Evolutionary conservation across 441 rosid genomes (phyloP).

Genomic region (Gossypium schwendimanii): DNA sequence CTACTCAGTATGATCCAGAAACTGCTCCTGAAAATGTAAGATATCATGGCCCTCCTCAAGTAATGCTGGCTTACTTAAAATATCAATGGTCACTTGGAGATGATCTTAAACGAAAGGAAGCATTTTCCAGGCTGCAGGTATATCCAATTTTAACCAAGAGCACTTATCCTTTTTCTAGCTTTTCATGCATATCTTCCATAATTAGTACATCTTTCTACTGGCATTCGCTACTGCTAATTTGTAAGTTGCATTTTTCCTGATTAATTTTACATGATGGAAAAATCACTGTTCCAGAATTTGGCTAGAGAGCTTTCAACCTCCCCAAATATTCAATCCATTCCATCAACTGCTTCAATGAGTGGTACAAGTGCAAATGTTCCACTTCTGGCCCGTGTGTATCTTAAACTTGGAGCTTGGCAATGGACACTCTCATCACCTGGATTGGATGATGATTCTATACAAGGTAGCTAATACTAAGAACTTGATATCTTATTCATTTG

Average conservation of each 20-base stretch:
- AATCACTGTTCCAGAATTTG: conserved; percentile 45
- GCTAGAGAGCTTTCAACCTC: conserved; percentile 68
- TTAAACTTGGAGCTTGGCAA: conserved; percentile 82
- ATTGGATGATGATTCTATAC: conserved; percentile 80
- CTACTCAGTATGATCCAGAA: conserved; percentile 93
- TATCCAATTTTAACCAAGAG: conserved; percentile 11
- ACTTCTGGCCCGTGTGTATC: conserved; percentile 89
- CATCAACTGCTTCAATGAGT: conserved; percentile 42
- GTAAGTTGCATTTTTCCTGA: not conserved
- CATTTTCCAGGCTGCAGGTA: conserved; percentile 87
- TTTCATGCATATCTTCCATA: not conserved
- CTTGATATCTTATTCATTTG: not conserved
- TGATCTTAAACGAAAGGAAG: conserved; percentile 90
- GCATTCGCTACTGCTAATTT: not conserved
- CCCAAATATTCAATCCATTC: conserved; percentile 48
- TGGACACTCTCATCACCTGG: conserved; percentile 80
- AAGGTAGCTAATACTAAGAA: conserved; percentile 44
- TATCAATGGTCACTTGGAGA: conserved; percentile 99
- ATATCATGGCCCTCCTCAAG: conserved; percentile 96
- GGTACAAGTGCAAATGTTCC: conserved; percentile 51
- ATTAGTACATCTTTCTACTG: conserved; percentile 1
- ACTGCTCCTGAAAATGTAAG: conserved; percentile 61
- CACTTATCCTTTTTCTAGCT: not conserved
- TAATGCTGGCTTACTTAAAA: conserved; percentile 87
- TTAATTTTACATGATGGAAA: conserved; percentile 13